Evolutionary conservation across 163 green algal species (phyloP).

Genomic region (Chloromonas sp.): DNA sequence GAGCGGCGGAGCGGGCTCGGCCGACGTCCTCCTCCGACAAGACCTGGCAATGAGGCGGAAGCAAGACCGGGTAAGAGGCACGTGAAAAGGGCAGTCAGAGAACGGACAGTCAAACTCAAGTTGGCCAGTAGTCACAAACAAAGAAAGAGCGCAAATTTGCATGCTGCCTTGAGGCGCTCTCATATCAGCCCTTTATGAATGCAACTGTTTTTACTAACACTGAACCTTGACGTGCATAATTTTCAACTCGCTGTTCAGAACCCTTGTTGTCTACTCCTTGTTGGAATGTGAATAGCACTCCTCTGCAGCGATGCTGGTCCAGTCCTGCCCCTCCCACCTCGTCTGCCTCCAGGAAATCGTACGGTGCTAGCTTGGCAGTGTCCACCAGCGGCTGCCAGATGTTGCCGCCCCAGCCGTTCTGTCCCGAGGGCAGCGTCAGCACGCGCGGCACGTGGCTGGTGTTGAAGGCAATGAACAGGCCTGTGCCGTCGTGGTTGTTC

Average conservation of each 20-base stretch:
- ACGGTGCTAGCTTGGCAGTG: conserved; percentile 66
- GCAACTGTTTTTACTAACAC: no score
- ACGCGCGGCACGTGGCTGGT: conserved; percentile 51
- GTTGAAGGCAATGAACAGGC: conserved; percentile 85
- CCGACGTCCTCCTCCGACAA: conserved; percentile 47
- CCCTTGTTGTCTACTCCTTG: no score
- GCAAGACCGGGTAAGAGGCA: not conserved
- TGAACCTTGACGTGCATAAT: no score
- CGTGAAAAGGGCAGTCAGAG: not conserved
- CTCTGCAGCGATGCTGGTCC: no score
- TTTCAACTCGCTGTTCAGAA: no score
- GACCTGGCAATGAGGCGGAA: conserved; percentile 1
- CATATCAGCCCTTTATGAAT: no score
- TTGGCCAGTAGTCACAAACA: no score
- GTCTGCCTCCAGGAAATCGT: conserved; percentile 70
- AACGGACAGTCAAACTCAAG: not conserved
- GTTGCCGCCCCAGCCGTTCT: conserved; percentile 20
- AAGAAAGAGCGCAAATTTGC: no score
- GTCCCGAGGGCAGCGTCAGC: conserved; percentile 31
- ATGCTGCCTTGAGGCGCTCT: no score
- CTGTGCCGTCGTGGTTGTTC: conserved; percentile 25
- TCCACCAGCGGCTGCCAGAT: conserved; percentile 69
- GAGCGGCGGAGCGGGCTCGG: conserved; percentile 17
- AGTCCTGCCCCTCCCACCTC: conserved; percentile 13
- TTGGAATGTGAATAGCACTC: no score